Evolutionary conservation across 2,329 filamentous ascomycete genomes (phyloP), one percentile per base, ranked within the genome.

Genomic region (Trematosphaeria pertusa): DNA sequence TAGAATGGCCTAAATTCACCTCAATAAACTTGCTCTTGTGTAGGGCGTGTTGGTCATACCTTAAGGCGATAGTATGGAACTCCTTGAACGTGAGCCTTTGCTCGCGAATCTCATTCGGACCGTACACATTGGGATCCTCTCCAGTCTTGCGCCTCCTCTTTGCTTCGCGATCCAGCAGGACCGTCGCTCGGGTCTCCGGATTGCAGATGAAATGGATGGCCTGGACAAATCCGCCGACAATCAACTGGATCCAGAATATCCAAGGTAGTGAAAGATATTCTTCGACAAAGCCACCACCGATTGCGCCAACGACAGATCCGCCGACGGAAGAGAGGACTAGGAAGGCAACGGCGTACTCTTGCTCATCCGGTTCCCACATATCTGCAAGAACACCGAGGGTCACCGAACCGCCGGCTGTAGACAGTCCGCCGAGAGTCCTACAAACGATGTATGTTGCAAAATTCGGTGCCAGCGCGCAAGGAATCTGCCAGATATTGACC

Each of bases 221-320:
- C 64, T 92, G 88, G 3, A 89, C 82, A 33, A 82, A 78, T 4
- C 73, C 86, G 14, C 89, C 89, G 42, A 93, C 85, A 57, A 92
- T 91, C 53, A 93, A 81, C 71, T 91, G 88, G 43, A 92, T 85
- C 88, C 89, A 93, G 67, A 92, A 91, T 41, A 79, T 83, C 86
- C 86, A 91, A 54, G 79, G 81, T 85, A 88, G 91, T 19, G 65
- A 49, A 5, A 78, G 57, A 54, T 74, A 73, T 9, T 70, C 67
- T 32, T 79, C 73, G 5, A 82, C 72, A 41, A 81, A 81, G 0
- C 81, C 81, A 8, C 81, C 81, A 7, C 81, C 73, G 28, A 84
- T 75, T 1, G 79, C 78, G 8, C 81, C 81, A 11, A 83, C 71
- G 2, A 81, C 75, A 0, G 81, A 81, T 0, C 81, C 81, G 1